Percentiles rank a stretch among this genome's conserved stretches.
Evolutionary conservation across 768 basidiomycete species (phyloP).

Genomic region (Aureoboletus auriporus): DNA sequence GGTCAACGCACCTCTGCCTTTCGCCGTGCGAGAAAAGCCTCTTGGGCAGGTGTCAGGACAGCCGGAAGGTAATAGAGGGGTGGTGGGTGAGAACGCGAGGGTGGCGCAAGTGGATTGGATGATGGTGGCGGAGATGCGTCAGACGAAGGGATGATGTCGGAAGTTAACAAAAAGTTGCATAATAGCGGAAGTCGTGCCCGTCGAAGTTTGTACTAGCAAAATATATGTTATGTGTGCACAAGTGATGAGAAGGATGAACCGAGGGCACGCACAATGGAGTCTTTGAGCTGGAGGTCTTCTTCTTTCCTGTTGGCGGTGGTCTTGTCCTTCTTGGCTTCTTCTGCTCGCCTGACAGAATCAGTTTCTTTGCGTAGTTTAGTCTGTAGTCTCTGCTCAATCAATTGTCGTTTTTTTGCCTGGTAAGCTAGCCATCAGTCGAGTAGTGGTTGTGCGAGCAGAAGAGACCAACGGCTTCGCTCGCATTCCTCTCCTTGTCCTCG

Average conservation of each 20-base stretch:
- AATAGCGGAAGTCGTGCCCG: constrained; percentile 66
- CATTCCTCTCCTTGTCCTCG: constrained; percentile 79
- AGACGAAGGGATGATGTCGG: constrained; percentile 54
- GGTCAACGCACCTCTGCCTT: constrained; percentile 53
- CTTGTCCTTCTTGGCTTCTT: constrained; percentile 85
- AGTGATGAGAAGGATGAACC: neutral
- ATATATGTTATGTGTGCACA: neutral
- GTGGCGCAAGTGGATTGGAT: constrained; percentile 39
- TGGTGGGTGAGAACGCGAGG: constrained; percentile 65
- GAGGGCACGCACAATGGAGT: constrained; percentile 61
- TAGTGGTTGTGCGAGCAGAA: neutral
- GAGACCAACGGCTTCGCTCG: constrained; percentile 71
- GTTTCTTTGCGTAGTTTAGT: constrained; percentile 81
- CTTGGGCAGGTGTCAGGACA: constrained; percentile 64
- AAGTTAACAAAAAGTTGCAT: constrained; percentile 72
- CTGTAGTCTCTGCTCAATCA: constrained; percentile 83
- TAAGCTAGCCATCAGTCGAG: constrained; percentile 5
- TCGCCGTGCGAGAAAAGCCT: constrained; percentile 56
- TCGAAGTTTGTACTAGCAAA: constrained; percentile 66
- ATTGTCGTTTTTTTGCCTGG: constrained; percentile 79
- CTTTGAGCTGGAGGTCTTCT: constrained; percentile 77
- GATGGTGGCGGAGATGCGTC: constrained; percentile 28
- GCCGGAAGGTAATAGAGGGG: constrained; percentile 76
- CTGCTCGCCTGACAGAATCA: constrained; percentile 79
- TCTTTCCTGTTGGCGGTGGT: constrained; percentile 71